These are phyloP conservation scores for Ceratocystis huliohia DNA, from an alignment of 2,329 filamentous ascomycete species.

Conservation along the genomic window DNA sequence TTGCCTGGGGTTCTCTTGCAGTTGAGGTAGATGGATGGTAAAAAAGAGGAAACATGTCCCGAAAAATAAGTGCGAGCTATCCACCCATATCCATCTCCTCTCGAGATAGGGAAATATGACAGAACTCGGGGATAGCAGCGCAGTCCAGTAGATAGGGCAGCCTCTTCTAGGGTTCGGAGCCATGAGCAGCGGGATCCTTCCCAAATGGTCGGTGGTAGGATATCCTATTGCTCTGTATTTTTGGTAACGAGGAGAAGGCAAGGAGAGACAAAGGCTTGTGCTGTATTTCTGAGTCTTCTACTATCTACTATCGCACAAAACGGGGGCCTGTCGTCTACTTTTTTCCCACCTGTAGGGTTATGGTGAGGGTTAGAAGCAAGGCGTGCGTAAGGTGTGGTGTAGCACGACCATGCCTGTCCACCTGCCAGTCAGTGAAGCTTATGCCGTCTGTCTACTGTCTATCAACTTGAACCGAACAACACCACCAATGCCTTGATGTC, in stretches of 20 bases:
- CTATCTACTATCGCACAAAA: no score
- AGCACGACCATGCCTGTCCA: no score
- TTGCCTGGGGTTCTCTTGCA: neutral
- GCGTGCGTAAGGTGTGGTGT: no score
- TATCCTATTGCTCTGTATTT: neutral
- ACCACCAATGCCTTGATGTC: no score
- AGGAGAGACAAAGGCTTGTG: no score
- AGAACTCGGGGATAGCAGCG: no score
- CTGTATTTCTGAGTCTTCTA: no score
- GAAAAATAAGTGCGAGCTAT: neutral
- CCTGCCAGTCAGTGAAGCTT: neutral
- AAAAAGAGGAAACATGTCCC: neutral
- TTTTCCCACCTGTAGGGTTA: no score
- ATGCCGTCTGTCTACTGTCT: neutral
- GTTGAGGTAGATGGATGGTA: neutral
- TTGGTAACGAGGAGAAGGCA: neutral
- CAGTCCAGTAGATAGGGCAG: no score
- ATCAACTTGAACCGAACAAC: neutral
- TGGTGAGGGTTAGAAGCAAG: no score
- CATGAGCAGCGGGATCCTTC: constrained; percentile 3
- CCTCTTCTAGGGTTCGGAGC: neutral
- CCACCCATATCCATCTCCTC: neutral
- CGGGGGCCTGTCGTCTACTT: no score
- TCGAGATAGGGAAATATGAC: neutral
- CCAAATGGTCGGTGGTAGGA: neutral